Evolutionary conservation across 495 filamentous ascomycete species (phyloP), one percentile per base, ranked within the genome.

Genomic region (Usnea hakonensis): DNA sequence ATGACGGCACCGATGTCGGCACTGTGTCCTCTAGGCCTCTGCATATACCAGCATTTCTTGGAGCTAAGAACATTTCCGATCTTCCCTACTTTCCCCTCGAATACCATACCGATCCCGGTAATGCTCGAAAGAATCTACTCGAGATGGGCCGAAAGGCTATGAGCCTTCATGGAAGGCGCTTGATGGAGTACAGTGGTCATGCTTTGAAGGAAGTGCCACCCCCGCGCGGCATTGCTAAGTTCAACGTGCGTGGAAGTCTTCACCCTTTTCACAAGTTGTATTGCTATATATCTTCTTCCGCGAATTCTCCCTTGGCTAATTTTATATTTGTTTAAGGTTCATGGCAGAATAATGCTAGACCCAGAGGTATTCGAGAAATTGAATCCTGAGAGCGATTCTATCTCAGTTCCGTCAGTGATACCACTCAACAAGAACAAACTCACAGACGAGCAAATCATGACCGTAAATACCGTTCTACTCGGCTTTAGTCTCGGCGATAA

Each of bases 371-470:
- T 43, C 19, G 40, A 43, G 1, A 43, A 43, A 21, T 8, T 43
- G 16, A 21, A n/a, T 4, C 16, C 40, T 3, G 16, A n/a, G 1
- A 43, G 21, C 8, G 40, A 43, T 1, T 3, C 16, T 21, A n/a
- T 43, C 40, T 16, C 21, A n/a, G 40, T 43, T 43, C 40, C 40
- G 17, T 5, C 10, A 2, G 40, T 43, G 40, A 43, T 16, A 43
- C 17, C 17, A 8, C 40, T 43, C 40, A n/a, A 43, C 10, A n/a
- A 56, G 19, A n/a, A 23, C 33, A 38, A 56, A 14, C 32, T 56
- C 8, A 56, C 54, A 23, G 32, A 56, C 6, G 54, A 56, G n/a
- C 33, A 56, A 26, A 37, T 56, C 54, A 23, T 56, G 23, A 56
- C 54, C 1, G 33, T 56, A 13, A 35, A 13, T 11, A 28, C 54